A percentile compares a stretch with the other conserved stretches of the same genome.
phyloP scores from a whole-genome alignment of 2,329 filamentous ascomycete genomes.

The Rosellinia necatrix region DNA sequence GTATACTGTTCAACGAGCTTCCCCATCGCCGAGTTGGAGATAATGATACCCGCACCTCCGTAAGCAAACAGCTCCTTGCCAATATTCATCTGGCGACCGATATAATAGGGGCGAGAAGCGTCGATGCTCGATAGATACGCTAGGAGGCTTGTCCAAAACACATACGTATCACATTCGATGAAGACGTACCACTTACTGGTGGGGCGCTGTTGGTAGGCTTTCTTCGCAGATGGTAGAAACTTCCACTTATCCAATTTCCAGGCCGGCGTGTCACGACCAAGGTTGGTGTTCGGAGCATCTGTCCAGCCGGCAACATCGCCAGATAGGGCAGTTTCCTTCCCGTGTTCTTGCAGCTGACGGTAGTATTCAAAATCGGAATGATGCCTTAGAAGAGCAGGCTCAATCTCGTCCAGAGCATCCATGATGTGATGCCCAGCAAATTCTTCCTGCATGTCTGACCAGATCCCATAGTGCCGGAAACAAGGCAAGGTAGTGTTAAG shows the following conservation, averaged over 20 bases:
- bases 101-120: constrained; percentile 19
- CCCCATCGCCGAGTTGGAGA: constrained; percentile 24
- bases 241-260: constrained; percentile 30
- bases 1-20: constrained; percentile 14
- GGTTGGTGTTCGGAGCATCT: constrained; percentile 17
- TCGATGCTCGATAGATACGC: constrained; percentile 17
- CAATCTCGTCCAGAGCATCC: constrained; percentile 21
- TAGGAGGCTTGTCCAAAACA: constrained; percentile 20
- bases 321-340: not conserved
- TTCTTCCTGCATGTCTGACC: constrained; percentile 23
- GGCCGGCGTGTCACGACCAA: constrained; percentile 22
- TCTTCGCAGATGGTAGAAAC: constrained; percentile 21
- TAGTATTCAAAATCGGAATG: constrained; percentile 28
- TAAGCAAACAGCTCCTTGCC: constrained; percentile 15
- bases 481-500: constrained; percentile 22
- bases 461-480: constrained; percentile 23
- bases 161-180: constrained; percentile 23
- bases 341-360: constrained; percentile 16
- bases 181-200: constrained; percentile 25
- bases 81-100: constrained; percentile 25
- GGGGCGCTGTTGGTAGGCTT: constrained; percentile 17
- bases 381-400: constrained; percentile 12
- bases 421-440: constrained; percentile 20
- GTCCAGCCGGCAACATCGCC: constrained; percentile 13
- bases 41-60: constrained; percentile 24